Base-by-base conservation (phyloP, 2,329 filamentous ascomycete genomes). In the Arthrobotrys musiformis region DNA sequence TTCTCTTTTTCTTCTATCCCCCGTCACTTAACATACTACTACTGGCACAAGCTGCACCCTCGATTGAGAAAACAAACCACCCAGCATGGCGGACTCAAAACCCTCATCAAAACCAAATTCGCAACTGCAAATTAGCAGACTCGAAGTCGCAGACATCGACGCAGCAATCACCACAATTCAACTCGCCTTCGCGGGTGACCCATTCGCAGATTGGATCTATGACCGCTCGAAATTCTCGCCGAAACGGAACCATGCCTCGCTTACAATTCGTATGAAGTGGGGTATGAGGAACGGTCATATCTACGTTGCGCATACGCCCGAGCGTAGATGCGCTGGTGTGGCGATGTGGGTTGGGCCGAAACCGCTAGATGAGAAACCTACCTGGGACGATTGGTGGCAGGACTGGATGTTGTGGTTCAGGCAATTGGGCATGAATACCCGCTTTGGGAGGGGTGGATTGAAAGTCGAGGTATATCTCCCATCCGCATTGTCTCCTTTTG, bases 261-360 rank as follows among this genome's bases (percentile, higher is more conserved):
- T 92, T 15, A 86, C 86, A 1, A 87, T 91, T 1, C 88, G 91
- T 63, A 92, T 90, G 83, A 85, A 85, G 79, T 92, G 90, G 89
- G 90, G 91, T 26, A 91, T 93, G 82, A 86, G 87, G 63, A 89
- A 91, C 81, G 90, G 88, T 63, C 88, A 91, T 79, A 89, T 92
- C 73, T 90, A 90, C 8, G 91, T 90, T 82, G 88, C 91, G 80
- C 84, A 86, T 2, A 84, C 85, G 0, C 83, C 81, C 61, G 84
- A 85, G 44, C 86, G 87, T 70, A 86, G 92, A 37, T 72, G 74
- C 30, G 86, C 92, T 28, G 91, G 91, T 8, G 89, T 92, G 24
- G 89, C 90, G 70, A 92, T 91, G 87, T 93, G 91, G 91, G 84
- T 92, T 64, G 86, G 86, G 0, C 91, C 91, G 0, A 85, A 85